phyloP scores from a whole-genome alignment of 139 green algal species.

The Gonium pectorale region DNA sequence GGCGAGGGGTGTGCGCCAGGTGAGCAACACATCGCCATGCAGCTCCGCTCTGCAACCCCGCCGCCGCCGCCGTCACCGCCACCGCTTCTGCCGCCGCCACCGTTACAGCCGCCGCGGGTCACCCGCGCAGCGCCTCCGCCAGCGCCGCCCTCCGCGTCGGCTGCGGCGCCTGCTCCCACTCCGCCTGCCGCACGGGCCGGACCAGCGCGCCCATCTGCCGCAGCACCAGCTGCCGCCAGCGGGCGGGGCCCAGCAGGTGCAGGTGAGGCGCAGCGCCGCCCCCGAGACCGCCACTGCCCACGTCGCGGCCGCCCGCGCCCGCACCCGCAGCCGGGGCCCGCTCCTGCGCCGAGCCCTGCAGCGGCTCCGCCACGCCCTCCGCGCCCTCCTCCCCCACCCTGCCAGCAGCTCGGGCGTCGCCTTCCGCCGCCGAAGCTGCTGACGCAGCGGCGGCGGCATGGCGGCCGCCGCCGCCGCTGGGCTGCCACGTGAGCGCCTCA shows the following conservation, averaged over 20 bases:
- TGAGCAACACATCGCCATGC: no score
- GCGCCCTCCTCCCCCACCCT: no score
- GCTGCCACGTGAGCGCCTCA: conserved; percentile 8
- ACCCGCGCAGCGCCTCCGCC: not conserved
- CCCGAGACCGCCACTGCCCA: not conserved
- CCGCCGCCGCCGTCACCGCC: no score
- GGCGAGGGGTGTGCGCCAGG: no score
- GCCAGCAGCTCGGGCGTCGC: no score
- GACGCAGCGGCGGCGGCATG: not conserved
- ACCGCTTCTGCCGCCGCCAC: no score
- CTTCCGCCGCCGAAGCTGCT: not conserved
- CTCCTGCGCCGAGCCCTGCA: no score
- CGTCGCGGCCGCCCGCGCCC: not conserved
- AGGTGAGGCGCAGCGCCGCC: no score
- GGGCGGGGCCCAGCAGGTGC: conserved; percentile 31
- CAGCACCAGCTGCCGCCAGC: conserved; percentile 28
- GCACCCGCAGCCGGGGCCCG: no score
- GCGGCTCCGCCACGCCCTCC: not conserved
- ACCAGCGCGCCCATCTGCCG: conserved; percentile 25
- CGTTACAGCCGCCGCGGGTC: no score
- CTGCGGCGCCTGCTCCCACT: conserved; percentile 2
- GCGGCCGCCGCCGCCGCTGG: no score
- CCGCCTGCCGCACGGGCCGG: not conserved
- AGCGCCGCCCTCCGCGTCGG: not conserved
- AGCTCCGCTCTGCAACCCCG: no score